Base-by-base conservation (phyloP, 2,329 filamentous ascomycete genomes). In the Sphaerostilbella broomeana region DNA sequence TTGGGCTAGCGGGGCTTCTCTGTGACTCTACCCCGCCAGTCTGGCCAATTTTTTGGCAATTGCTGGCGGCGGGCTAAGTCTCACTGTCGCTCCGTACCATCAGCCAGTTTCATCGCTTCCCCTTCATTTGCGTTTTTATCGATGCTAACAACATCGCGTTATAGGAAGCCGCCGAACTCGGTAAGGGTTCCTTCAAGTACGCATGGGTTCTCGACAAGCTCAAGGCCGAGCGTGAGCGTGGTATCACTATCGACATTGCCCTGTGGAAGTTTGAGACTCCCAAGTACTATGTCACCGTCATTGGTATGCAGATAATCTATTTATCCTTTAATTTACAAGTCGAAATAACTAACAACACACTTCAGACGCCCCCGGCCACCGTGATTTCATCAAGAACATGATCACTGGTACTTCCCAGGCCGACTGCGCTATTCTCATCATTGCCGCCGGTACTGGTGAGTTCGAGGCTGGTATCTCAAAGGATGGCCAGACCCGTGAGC, bases 321-420 rank as follows among this genome's bases (percentile, higher is more conserved):
- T 3, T n/a, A 2, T 35, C 32, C 7, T 18, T 2, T 17, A 1
- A 8, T 11, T 18, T 13, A 1, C 16, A 6, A 17, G 2, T 11
- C 7, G 7, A 10, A 10, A 10, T 25, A 33, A 34, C 27, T 17
- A 7, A 2, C 11, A 6, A 5, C 12, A 11, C n/a, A 26, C 12
- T 2, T 12, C 56, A 84, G 86, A 98, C 67, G 92, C 92, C 71
- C 92, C 92, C 65, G 92, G 92, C 75, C 92, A 98, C 77, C 90
- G 92, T 92, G 92, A 98, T 69, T 98, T 97, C 82, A 97, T 98
- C 87, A 98, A 98, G 90, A 98, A 97, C 89, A 98, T 98, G 92
- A 98, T 98, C 73, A 97, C 92, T 84, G 92, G 92, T 89, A 97
- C 92, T 67, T 98, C 92, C 72, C 92, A 97, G 85, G 92, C 92